Conservation (phyloP, 495 filamentous ascomycete genomes). For the Emericellopsis terricola region DNA sequence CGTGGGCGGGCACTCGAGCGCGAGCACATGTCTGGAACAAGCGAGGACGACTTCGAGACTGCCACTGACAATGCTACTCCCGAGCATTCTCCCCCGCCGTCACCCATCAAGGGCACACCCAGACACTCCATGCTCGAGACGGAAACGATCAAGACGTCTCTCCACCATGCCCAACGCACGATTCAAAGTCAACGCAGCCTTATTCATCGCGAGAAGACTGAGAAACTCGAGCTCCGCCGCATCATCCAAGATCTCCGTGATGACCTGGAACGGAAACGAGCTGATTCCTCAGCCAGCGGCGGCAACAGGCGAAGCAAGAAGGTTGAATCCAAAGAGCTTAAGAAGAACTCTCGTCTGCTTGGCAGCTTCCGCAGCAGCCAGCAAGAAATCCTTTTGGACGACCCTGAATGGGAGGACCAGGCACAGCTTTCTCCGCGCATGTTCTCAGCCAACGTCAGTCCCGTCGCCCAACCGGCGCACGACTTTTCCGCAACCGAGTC, state of each 20-base stretch:
- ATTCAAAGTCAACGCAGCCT: conserved; percentile 89
- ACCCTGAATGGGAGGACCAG: conserved; percentile 82
- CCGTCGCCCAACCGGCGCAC: neutral
- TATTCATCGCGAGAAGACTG: conserved; percentile 91
- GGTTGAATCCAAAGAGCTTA: conserved; percentile 51
- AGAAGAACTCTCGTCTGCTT: conserved; percentile 47
- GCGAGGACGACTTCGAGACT: conserved; percentile 44
- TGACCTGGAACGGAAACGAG: conserved; percentile 65
- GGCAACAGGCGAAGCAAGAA: conserved; percentile 47
- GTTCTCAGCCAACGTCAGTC: conserved; percentile 1
- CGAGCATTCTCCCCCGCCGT: conserved; percentile 78
- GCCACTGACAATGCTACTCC: conserved; percentile 55
- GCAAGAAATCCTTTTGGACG: conserved; percentile 56
- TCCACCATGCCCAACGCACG: conserved; percentile 88
- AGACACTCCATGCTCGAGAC: conserved; percentile 80
- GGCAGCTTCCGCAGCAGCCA: conserved; percentile 58
- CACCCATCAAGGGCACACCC: conserved; percentile 78
- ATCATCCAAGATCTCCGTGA: conserved; percentile 93
- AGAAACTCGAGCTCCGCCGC: conserved; percentile 87
- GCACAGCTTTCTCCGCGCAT: conserved; percentile 27
- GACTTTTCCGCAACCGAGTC: conserved; percentile 2
- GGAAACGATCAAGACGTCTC: conserved; percentile 82
- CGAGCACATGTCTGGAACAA: conserved; percentile 35
- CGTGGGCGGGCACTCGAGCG: conserved; percentile 49
- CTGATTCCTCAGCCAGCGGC: conserved; percentile 30